Evolutionary conservation across 2,329 filamentous ascomycete genomes (phyloP), one percentile per base, ranked within the genome.

Genomic region (Cercospora sp.): DNA sequence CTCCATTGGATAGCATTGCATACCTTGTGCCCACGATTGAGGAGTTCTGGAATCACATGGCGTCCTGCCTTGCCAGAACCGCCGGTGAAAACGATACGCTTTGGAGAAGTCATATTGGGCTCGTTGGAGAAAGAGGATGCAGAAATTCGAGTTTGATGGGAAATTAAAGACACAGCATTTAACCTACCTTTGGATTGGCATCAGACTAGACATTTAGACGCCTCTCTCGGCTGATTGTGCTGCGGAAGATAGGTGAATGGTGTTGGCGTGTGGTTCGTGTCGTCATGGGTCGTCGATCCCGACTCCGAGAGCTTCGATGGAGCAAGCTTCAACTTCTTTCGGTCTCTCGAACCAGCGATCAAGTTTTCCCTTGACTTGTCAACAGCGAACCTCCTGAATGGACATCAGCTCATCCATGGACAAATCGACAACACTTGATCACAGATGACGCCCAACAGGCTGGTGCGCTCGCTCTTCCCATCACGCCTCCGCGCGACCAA

Each of bases 51-150:
- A 60, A 87, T 86, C n/a, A 83, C 81, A 77, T 86, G 82, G 58
- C 85, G 80, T 8, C 86, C 85, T 18, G 84, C 85, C 76, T 86
- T 85, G 60, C 85, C 86, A 67, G 81, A 84, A 67, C 86, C 86
- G 30, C 86, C 86, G 0, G 85, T 87, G 70, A 87, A 82, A 59
- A 87, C 82, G 57, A 83, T 80, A 13, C 81, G 76, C 70, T 82
- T 83, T 60, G 30, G 33, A 31, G 61, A 45, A 10, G 61, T 48
- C 64, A 67, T 67, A 20, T n/a, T 67, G 26, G 26, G 39, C 9
- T 48, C 7, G n/a, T n/a, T 28, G 18, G 23, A 9, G 36, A 18
- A 51, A 18, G 42, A 58, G 4, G 28, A 16, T 1, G 23, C 5
- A 42, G 28, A 28, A 30, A 48, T 20, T 45, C n/a, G 20, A 65